Base-by-base conservation (phyloP, 2,329 filamentous ascomycete species). In the Talaromyces amestolkiae region DNA sequence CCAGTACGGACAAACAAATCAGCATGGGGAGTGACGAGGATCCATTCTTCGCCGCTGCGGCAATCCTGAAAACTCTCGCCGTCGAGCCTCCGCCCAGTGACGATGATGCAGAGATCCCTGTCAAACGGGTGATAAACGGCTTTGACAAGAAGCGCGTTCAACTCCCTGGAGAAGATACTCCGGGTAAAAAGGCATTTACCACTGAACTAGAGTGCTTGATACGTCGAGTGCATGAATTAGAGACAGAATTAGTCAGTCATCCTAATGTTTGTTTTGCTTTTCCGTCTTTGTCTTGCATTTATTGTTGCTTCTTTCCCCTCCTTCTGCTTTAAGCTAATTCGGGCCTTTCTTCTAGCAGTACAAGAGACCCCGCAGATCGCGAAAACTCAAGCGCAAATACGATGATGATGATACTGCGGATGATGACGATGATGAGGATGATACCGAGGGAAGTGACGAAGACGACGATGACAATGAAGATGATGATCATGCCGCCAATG, bases 121-220 rank as follows among this genome's bases (percentile, higher is more conserved):
- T 76, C 63, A 73, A 79, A 62, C 70, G 72, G 11, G 65, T 74
- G 11, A 69, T 79, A 51, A 87, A 88, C 79, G 83, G 84, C 70
- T 74, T 77, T 61, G 81, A 83, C 68, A 72, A 78, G 39, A 79
- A 81, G 68, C 82, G 85, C 70, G 84, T 94, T 74, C 85, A 85
- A 68, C 85, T 98, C 27, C 93, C 94, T 15, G 95, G 95, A 66
- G 85, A 87, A 65, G 86, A 92, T 66, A 90, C 86, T 53, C 79
- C 87, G 41, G 90, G 90, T 70, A 98, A 98, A 81, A 84, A 86
- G 70, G 85, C 85, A 37, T 86, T 98, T 67, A 93, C 98, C 80
- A 84, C 85, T 67, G 94, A 98, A 80, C 86, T 99, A 65, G 86
- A 89, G 60, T 89, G 91, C 64, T 86, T 98, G 69, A 86, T 89